phyloP scores from a whole-genome alignment of 129 eudicot genomes.

The Deinandra increscens region DNA sequence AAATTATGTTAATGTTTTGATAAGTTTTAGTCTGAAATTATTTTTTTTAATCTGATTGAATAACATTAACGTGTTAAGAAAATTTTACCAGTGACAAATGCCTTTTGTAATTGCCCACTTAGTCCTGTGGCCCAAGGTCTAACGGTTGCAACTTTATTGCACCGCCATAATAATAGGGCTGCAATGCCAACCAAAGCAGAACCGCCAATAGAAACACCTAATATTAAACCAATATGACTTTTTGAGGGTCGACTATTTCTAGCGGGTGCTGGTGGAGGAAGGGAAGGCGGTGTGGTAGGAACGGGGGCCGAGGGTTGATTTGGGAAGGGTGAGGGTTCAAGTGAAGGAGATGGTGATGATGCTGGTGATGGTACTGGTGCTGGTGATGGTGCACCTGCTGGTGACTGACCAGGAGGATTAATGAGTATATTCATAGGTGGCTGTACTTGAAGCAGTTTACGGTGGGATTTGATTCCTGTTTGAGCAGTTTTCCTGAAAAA shows the following conservation, averaged over 20 bases:
- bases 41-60: not conserved
- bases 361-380: conserved; percentile 9
- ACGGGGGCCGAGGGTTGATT: conserved; percentile 7
- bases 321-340: conserved; percentile 23
- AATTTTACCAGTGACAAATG: conserved; percentile 73
- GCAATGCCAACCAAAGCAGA: conserved; percentile 38
- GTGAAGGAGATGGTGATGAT: conserved; percentile 38
- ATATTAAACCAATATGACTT: conserved; percentile 16
- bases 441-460: conserved; percentile 47
- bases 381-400: not conserved
- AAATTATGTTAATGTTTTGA: conserved; percentile 22
- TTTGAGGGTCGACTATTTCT: not conserved
- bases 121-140: conserved; percentile 89
- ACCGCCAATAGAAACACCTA: conserved; percentile 47
- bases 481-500: conserved; percentile 39
- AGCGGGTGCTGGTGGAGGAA: not conserved
- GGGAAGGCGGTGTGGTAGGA: conserved; percentile 34
- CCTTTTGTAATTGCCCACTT: conserved; percentile 88
- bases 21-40: not conserved
- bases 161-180: conserved; percentile 37
- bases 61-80: not conserved
- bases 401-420: not conserved
- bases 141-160: conserved; percentile 57
- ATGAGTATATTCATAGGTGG: no score
- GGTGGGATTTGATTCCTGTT: conserved; percentile 28